Base-by-base conservation (phyloP, 345 rosid species). In the Dipteronia dyeriana region DNA sequence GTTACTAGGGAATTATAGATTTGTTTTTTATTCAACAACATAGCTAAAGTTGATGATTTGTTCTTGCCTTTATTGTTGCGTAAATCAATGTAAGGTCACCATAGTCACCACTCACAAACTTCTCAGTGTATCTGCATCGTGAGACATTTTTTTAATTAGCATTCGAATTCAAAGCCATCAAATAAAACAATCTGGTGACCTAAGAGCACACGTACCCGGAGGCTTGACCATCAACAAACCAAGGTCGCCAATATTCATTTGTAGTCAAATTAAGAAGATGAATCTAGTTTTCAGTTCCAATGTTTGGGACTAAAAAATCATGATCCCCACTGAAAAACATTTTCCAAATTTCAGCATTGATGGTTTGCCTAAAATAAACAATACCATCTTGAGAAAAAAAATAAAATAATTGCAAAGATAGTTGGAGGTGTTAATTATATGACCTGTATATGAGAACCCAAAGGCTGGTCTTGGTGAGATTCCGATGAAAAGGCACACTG, bases 371-470 rank as follows among this genome's bases (percentile, higher is more conserved):
- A 26, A 26, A 26, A 26, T 26, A 26, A 26, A 26, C 26, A 26
- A 26, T 1, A 26, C 26, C 26, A 26, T 26, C 26, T 26, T 26
- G 26, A 26, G 26, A 26, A 26, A 26, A 26, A 26, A 26, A 26
- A n/a, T n/a, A n/a, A 26, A 26, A 26, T 26, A 26, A 26, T 26
- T 26, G 26, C 26, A 26, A 26, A 1, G 26, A 26, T 0, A 26
- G 26, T 26, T 26, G 1, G 26, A 26, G 26, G 26, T 26, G 26
- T 26, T 26, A 26, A 26, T 26, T 26, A 26, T 26, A 26, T 26
- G 11, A 84, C 83, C 85, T 85, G 78, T 82, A 82, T 5, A 85
- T 62, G 7, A 85, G 82, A 77, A 82, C 81, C 70, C 81, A 75
- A 62, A 84, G 85, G 73, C 45, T 23, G 2, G 83, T 31, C 20